Evolutionary conservation across 441 rosid genomes (phyloP), one percentile per base, ranked within the genome.

Genomic region (Macaranga tanarius): DNA sequence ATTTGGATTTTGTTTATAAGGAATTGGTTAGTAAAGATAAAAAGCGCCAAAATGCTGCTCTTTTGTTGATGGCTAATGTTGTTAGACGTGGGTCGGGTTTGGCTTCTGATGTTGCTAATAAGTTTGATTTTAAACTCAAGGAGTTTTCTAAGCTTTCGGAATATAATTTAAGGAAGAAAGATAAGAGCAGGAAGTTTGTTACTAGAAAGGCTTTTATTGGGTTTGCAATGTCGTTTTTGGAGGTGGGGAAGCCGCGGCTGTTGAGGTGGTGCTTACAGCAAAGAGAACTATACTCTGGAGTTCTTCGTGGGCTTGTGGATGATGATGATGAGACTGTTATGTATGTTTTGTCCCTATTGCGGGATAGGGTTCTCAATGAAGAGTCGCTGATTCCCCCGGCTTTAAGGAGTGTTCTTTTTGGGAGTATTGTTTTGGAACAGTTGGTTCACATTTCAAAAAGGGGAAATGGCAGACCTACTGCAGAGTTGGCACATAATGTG

Each of bases 351-450:
- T 87, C 91, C 62, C 80, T 92, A 0, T 81, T 95, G 82, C 80
- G 73, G 26, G 82, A 85, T 65, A 90, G 79, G 80, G 77, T 95
- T 72, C 92, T 95, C 63, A 84, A 85, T 23, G 84, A 82, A 79
- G 91, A 87, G 80, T 93, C 99, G 62, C 74, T 84, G 80, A 82
- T 95, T 75, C 87, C 87, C 48, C 97, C 99, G 17, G 81, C 87
- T 79, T 86, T 93, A 54, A 84, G 98, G 71, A 93, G 99, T 80
- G 98, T 89, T 80, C 93, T 95, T 67, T 93, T 95, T 78, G 99
- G 98, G 58, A 87, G 85, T 59, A 84, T 81, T 80, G 86, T 93
- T 62, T 82, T 95, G 83, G 93, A 90, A 79, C 92, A 89, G 76
- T 83, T 95, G 75, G 83, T 78, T 51, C 76, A 80, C 78, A 89